Percentiles rank a stretch among this genome's conserved stretches.
Conservation (phyloP, 352 stramenopile genomes). For the Pythium graminicola region DNA sequence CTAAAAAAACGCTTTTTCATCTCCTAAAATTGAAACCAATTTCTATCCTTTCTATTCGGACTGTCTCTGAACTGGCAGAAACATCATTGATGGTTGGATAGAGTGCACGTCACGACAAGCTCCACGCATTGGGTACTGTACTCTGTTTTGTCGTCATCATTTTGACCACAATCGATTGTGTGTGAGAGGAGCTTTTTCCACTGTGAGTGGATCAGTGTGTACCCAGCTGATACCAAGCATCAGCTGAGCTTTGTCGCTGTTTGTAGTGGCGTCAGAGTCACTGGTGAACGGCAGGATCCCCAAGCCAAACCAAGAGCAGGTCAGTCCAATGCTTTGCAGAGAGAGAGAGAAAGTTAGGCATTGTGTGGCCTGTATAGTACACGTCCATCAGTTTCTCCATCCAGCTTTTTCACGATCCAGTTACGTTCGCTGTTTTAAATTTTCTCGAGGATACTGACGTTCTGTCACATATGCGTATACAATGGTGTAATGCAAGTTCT, state of each 20-base stretch:
- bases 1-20: conserved; percentile 14
- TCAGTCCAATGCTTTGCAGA: not conserved
- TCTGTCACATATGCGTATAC: too few species aligned
- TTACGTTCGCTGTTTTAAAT: too few species aligned
- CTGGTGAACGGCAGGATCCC: not conserved
- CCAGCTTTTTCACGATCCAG: too few species aligned
- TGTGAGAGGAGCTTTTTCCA: too few species aligned
- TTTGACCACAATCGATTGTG: not conserved
- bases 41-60: conserved; percentile 8
- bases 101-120: conserved; percentile 8
- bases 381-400: too few species aligned
- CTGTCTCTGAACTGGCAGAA: conserved; percentile 11
- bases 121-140: too few species aligned
- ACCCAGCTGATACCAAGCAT: not conserved
- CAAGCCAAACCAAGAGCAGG: not conserved
- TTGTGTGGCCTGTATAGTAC: too few species aligned
- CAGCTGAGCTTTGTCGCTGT: conserved; percentile 17
- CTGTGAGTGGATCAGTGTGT: not conserved
- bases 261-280: conserved; percentile 6
- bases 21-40: not conserved
- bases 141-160: conserved; percentile 1
- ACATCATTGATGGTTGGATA: conserved; percentile 20
- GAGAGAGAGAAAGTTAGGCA: too few species aligned
- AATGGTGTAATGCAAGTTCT: too few species aligned
- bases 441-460: too few species aligned